These are phyloP conservation scores for Pseudisothecium myosuroides DNA, from an alignment of 225 moss, liverwort and hornwort species.

Conservation along the genomic window DNA sequence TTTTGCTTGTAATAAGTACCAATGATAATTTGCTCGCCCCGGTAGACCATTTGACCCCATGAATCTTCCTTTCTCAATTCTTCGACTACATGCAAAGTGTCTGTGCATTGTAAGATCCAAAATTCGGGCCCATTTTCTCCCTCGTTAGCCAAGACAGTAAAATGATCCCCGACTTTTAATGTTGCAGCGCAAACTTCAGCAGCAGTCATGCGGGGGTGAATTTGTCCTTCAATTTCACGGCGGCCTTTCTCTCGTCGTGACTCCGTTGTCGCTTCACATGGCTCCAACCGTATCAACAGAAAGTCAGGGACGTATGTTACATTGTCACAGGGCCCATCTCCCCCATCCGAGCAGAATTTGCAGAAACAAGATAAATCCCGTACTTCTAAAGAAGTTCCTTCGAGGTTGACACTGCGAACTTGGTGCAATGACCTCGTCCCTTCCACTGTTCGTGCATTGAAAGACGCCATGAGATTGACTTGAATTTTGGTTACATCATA, in stretches of 20 bases:
- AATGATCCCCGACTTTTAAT: not conserved
- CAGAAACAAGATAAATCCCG: not conserved
- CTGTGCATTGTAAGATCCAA: not conserved
- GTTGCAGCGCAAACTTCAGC: not conserved
- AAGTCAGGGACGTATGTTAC: fast-evolving
- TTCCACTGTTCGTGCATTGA: not conserved
- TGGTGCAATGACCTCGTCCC: not conserved
- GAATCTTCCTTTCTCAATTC: not conserved
- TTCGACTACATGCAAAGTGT: not conserved
- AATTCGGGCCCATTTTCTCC: not conserved
- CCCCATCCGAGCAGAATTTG: not conserved
- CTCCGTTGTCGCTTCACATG: not conserved
- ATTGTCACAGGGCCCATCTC: not conserved
- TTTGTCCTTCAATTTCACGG: no score
- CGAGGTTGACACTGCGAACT: not conserved
- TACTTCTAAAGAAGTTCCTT: not conserved
- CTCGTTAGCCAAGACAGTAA: not conserved
- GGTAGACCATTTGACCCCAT: not conserved
- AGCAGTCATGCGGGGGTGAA: not conserved
- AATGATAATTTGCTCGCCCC: not conserved
- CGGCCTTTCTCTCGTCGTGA: not conserved
- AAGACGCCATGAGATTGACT: not conserved
- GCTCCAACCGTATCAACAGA: not conserved
- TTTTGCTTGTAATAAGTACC: not conserved
- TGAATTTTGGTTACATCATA: not conserved